A percentile compares a stretch with the other conserved stretches of the same genome.
Conservation (phyloP, 257 asterid species). For the Penstemon newberryi region DNA sequence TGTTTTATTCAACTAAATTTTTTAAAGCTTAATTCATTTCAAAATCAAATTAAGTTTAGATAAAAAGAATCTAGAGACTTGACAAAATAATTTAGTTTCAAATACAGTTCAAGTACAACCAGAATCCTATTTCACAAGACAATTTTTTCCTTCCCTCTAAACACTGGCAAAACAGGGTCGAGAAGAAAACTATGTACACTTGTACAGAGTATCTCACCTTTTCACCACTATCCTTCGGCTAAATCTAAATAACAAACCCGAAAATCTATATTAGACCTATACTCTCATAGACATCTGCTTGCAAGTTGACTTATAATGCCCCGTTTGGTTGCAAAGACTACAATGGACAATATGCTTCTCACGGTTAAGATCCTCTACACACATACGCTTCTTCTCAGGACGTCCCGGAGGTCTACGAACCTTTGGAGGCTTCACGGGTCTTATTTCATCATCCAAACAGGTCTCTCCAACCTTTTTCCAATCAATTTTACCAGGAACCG, state of each 20-base stretch:
- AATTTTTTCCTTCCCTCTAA: not conserved
- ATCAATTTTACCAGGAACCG: conserved; percentile 52
- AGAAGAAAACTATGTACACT: not conserved
- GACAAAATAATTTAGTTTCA: no score
- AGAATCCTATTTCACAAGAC: conserved; percentile 20
- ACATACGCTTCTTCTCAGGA: conserved; percentile 69
- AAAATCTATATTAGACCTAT: conserved; percentile 39
- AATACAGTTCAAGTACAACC: conserved; percentile 16
- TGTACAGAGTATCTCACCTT: not conserved
- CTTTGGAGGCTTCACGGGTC: conserved; percentile 67
- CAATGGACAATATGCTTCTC: conserved; percentile 78
- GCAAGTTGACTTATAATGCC: conserved; percentile 80
- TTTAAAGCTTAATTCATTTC: no score
- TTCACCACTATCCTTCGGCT: conserved; percentile 15
- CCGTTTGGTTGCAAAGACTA: conserved; percentile 66
- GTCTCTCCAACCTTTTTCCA: conserved; percentile 45
- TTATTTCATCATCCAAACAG: conserved; percentile 33
- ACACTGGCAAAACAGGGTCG: not conserved
- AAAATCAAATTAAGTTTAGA: no score
- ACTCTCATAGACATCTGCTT: conserved; percentile 41
- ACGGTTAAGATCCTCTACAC: conserved; percentile 59
- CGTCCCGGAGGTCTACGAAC: conserved; percentile 73
- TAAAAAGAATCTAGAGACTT: no score
- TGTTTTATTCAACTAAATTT: no score
- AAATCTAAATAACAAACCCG: conserved; percentile 29